These are phyloP conservation scores for Metschnikowia koreensis DNA, from an alignment of 805 yeast genomes.

Conservation along the genomic window DNA sequence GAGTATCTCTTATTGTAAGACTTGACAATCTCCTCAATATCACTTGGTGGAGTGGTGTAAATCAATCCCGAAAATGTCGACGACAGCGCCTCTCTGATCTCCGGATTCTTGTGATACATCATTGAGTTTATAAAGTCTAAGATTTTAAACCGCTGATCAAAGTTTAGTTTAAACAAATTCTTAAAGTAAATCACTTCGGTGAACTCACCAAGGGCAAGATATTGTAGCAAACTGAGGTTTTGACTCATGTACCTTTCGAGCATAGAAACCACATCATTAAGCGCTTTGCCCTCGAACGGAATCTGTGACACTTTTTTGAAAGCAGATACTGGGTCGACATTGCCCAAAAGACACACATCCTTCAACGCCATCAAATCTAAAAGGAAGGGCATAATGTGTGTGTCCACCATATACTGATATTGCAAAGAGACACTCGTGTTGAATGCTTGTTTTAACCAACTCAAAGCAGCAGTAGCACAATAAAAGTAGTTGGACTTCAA, in stretches of 20 bases:
- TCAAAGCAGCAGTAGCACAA: conserved; percentile 60
- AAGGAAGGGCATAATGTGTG: conserved; percentile 65
- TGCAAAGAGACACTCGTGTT: conserved; percentile 53
- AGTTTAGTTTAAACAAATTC: conserved; percentile 55
- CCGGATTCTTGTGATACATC: conserved; percentile 62
- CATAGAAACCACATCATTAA: conserved; percentile 33
- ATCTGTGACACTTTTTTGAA: conserved; percentile 46
- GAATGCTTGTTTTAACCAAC: conserved; percentile 56
- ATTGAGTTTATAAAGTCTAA: conserved; percentile 51
- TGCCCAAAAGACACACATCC: conserved; percentile 76
- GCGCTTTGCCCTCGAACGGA: conserved; percentile 23
- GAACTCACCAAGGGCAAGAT: conserved; percentile 62
- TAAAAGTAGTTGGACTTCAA: conserved; percentile 60
- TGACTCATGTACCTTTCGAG: conserved; percentile 37
- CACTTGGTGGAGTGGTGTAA: conserved; percentile 56
- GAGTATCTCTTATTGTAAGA: conserved; percentile 34
- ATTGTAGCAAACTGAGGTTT: conserved; percentile 46
- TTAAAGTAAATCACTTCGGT: conserved; percentile 70
- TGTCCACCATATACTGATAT: conserved; percentile 49
- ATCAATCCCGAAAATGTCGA: conserved; percentile 76
- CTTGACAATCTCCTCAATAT: conserved; percentile 41
- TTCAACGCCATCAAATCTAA: conserved; percentile 62
- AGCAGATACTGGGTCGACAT: conserved; percentile 51
- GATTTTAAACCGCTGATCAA: conserved; percentile 47
- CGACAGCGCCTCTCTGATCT: conserved; percentile 73